Evolutionary conservation across 768 basidiomycete species (phyloP), one percentile per base, ranked within the genome.

Genomic region (Lactifluus piperatus): DNA sequence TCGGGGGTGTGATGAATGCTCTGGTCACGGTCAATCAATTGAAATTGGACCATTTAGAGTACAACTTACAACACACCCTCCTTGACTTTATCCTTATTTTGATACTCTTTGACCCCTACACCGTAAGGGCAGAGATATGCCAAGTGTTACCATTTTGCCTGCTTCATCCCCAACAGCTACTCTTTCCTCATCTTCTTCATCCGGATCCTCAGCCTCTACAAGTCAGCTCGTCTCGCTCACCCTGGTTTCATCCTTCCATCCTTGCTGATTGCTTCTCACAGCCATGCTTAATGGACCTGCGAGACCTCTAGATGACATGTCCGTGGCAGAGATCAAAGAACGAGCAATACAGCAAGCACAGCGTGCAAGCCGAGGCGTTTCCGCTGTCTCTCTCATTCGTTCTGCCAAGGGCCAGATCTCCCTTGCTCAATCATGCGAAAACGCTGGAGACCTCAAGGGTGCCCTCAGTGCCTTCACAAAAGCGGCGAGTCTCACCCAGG

Each of bases 391-490:
- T 9, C 78, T 91, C 64, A 81, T 91, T 70, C 79, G 74, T 68
- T 71, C 76, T 22, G 88, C 89, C 24, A 78, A 81, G 50, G 72
- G 71, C 14, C 85, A 86, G 70, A 76, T 80, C 47, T 70, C 74
- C 27, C 67, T 66, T 8, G 89, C 82, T 6, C 80, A 75, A 60
- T 73, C 76, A 8, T 65, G 70, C 61, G 86, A 89, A 66, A 70
- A 68, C 44, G 73, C 73, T 41, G 84, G 84, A 1, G 82, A 90
- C 65, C 72, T 88, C 54, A 79, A 77, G 69, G 77, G 72, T 20
- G 86, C 87, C 2, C 76, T 87, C 30, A 75, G 75, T 39, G 77
- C 80, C 22, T 80, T 82, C 64, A 79, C 83, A 29, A 83, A 78
- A 68, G 80, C 86, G 8, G 87, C 81, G 1, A 78, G 75, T 24